These are phyloP conservation scores for Lentinula detonsa DNA, from an alignment of 768 basidiomycete genomes.

Conservation along the genomic window DNA sequence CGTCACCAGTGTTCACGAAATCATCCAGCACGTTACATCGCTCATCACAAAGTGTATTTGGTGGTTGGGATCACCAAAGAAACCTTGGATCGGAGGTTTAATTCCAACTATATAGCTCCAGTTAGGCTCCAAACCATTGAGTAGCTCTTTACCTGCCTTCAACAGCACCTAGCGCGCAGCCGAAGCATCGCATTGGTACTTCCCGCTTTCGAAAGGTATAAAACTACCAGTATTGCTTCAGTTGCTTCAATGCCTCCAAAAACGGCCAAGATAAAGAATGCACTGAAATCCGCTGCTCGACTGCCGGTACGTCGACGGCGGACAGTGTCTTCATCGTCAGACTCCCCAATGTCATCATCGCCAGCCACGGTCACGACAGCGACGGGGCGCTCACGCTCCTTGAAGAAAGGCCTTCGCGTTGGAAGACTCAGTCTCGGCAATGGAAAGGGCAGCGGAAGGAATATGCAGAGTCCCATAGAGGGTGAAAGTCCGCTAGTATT, in stretches of 20 bases:
- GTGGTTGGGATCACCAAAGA: too few relatives aligned
- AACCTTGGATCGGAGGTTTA: too few relatives aligned
- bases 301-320: not conserved
- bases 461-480: slow-evolving; percentile 32
- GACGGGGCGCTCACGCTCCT: not conserved
- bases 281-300: slow-evolving; percentile 1
- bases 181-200: not conserved
- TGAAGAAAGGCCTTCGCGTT: not conserved
- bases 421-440: not conserved
- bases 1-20: too few relatives aligned
- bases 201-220: not conserved
- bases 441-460: slow-evolving; percentile 4
- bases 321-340: not conserved
- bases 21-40: too few relatives aligned
- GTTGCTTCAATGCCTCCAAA: not conserved
- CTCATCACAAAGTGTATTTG: too few relatives aligned
- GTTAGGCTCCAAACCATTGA: too few relatives aligned
- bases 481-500: slow-evolving; percentile 66
- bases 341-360: not conserved
- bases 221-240: not conserved
- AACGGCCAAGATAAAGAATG: slow-evolving; percentile 3
- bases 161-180: not conserved
- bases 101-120: too few relatives aligned
- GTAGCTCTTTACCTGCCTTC: not conserved
- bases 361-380: not conserved